Base-by-base conservation (phyloP, 1,139 yeast genomes). In the Williopsis jadinii region DNA sequence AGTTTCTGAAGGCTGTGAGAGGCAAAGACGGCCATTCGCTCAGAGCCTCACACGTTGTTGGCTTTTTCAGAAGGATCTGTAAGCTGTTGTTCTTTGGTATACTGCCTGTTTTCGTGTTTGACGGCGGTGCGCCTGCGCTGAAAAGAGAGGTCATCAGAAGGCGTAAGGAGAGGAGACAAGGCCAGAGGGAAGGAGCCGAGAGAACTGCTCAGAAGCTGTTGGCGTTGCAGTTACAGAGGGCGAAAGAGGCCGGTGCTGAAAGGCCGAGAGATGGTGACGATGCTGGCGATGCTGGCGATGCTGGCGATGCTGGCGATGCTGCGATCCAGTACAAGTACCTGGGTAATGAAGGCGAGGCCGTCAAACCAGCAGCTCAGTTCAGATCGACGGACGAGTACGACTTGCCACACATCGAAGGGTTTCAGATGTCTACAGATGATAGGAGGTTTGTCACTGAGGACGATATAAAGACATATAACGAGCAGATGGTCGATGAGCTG, bases 61-160 rank as follows among this genome's bases (percentile, higher is more conserved):
- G 99, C 10, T 94, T 94, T 58, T 92, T 92, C 61, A 68, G 97
- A 50, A 71, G 99, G 44, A 88, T 94, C 11, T 90, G 98, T 64
- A 94, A 94, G 56, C 65, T 94, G 44, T 62, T 94, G 14, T 94
- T 79, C 60, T 86, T 81, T 65, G 98, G 97, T 0, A 87, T 94
- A 29, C 73, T 70, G 43, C 98, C 99, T 0, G 84, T 94, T 11
- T 94, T 94, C 70, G 95, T 94, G 1, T 94, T 94, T 66, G 99
- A 94, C 65, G 99, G 99, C 15, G 96, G 95, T 1, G 97, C 95
- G 0, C 98, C 98, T 0, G 72, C 73, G 1, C 65, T 92, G 55
- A 94, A 94, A 63, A 68, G 81, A 48, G 77, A 79, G 43, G 90
- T 97, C 0, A 82, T 90, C 15, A 68, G 70, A 29, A 71, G 75